These are phyloP conservation scores for Nyctanthes arbortristis DNA, from an alignment of 257 asterid species.

Conservation along the genomic window DNA sequence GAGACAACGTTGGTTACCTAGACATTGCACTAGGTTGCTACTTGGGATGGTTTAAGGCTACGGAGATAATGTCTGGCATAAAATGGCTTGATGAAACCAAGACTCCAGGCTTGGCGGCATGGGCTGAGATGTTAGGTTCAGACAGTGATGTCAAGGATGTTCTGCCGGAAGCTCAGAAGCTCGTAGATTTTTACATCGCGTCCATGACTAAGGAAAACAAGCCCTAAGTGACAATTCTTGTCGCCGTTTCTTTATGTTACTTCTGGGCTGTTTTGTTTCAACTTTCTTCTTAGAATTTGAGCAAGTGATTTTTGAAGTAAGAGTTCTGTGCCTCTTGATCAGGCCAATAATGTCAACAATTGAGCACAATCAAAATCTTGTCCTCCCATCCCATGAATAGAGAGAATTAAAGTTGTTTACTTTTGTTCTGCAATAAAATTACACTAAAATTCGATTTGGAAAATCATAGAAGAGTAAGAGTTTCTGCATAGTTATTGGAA, in stretches of 20 bases:
- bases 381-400: no score
- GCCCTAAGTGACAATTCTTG: background rate
- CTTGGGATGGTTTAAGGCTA: conserved; percentile 49
- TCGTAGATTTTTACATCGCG: conserved; percentile 36
- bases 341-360: no score
- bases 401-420: no score
- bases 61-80: conserved; percentile 26
- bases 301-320: background rate
- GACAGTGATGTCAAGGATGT: conserved; percentile 47
- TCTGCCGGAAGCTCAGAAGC: conserved; percentile 51
- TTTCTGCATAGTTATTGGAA: background rate
- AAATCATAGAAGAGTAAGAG: background rate
- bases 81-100: conserved; percentile 43
- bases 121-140: conserved; percentile 47
- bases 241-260: no score
- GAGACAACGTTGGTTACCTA: conserved; percentile 52
- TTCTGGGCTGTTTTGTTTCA: no score
- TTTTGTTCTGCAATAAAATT: no score
- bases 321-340: no score
- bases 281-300: background rate
- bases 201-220: no score
- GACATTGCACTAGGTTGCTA: conserved; percentile 64
- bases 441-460: background rate
- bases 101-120: conserved; percentile 47
- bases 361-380: no score